These are phyloP conservation scores for Paramecium tetraurelia DNA, from an alignment of 73 alveolate genomes.

Conservation along the genomic window DNA sequence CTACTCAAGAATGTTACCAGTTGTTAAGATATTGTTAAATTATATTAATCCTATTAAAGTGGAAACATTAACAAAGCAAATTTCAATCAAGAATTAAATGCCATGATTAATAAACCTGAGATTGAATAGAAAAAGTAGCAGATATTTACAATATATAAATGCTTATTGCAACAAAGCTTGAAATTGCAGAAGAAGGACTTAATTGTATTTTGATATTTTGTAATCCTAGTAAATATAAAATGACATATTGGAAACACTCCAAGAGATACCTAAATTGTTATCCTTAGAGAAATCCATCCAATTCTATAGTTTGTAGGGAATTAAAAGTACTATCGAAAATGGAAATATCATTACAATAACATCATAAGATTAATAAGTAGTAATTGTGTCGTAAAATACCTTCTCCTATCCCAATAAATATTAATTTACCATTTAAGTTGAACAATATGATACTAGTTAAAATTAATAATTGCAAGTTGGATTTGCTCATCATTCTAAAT, in stretches of 20 bases:
- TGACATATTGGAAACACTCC: not conserved
- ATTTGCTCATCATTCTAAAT: conserved; percentile 27
- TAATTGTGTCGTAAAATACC: not conserved
- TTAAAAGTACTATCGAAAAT: not conserved
- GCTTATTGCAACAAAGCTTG: not conserved
- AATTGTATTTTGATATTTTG: not conserved
- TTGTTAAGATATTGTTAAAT: not conserved
- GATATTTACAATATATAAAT: not conserved
- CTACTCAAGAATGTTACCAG: not conserved
- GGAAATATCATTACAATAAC: not conserved
- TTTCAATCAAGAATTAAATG: not conserved
- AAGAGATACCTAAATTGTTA: not conserved
- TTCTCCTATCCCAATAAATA: conserved; percentile 13
- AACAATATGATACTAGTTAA: not conserved
- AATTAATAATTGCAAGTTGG: not conserved
- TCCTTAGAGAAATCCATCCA: not conserved
- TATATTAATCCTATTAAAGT: not conserved
- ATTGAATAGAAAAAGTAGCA: not conserved
- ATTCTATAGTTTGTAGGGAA: not conserved
- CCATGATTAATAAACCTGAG: not conserved
- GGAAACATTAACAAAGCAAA: not conserved
- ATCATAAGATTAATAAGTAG: not conserved
- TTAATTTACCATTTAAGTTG: not conserved
- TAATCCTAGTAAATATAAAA: not conserved
- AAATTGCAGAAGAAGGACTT: not conserved